Percentiles rank a stretch among this genome's conserved stretches.
These are phyloP conservation scores for Scedosporium boydii DNA, from an alignment of 2,329 filamentous ascomycete species.

Conservation along the genomic window DNA sequence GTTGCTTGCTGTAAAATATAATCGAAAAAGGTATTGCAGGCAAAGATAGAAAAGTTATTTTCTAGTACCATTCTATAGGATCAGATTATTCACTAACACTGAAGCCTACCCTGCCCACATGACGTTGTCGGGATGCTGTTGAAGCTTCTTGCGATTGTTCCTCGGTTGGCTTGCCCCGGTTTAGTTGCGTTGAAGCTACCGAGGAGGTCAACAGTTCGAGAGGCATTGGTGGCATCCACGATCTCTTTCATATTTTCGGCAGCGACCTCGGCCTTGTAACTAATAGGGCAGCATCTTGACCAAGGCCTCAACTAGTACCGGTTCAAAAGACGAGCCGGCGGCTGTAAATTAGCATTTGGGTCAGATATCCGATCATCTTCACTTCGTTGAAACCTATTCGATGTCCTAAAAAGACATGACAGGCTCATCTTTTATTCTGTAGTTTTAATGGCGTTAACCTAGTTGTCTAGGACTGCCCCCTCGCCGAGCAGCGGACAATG, in stretches of 20 bases:
- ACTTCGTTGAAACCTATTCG: too few species aligned
- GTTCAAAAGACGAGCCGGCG: neutral
- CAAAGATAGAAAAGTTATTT: too few species aligned
- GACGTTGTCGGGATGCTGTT: neutral
- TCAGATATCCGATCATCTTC: too few species aligned
- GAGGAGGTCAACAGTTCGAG: neutral
- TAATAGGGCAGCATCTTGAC: neutral
- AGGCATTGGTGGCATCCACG: too few species aligned
- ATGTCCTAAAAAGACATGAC: too few species aligned
- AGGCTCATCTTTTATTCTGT: too few species aligned
- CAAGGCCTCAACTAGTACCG: neutral
- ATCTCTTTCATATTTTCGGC: neutral
- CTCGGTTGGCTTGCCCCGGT: neutral
- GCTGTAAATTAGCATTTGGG: neutral
- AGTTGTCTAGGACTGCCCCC: neutral
- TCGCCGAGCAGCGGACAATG: neutral
- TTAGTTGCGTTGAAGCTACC: constrained; percentile 4
- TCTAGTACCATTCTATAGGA: too few species aligned
- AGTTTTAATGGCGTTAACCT: too few species aligned
- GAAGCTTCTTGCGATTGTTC: neutral
- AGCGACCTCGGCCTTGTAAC: neutral
- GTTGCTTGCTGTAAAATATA: too few species aligned
- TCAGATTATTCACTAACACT: too few species aligned
- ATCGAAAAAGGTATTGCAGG: too few species aligned
- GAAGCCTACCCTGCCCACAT: neutral